A percentile compares a stretch with the other conserved stretches of the same genome.
Conservation (phyloP, 1,284 basidiomycete species). For the Cryptococcus wingfieldii region DNA sequence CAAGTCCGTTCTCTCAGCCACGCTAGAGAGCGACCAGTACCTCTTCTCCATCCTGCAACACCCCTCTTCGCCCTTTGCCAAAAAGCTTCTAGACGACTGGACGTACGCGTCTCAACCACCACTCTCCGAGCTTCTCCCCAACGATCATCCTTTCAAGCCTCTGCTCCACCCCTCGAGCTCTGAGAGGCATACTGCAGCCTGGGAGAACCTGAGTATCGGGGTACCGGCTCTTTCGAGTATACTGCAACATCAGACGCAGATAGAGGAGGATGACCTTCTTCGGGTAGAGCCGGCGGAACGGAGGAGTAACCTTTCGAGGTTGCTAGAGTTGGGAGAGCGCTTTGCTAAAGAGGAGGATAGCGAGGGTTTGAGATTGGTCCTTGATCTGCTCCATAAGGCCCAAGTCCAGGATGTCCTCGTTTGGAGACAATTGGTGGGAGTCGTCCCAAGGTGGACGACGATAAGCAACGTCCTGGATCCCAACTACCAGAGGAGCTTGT, state of each 20-base stretch:
- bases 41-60: neutral
- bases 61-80: neutral
- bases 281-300: constrained; percentile 6
- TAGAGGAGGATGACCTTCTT: constrained; percentile 10
- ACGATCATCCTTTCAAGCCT: constrained; percentile 7
- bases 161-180: constrained; percentile 1
- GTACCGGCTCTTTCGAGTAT: constrained; percentile 4
- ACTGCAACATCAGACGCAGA: neutral
- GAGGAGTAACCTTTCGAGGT: constrained; percentile 15
- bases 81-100: constrained; percentile 2
- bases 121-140: constrained; percentile 4
- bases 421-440: constrained; percentile 5
- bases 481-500: neutral
- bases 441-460: constrained; percentile 9
- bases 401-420: neutral
- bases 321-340: constrained; percentile 10
- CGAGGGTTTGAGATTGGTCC: constrained; percentile 6
- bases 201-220: constrained; percentile 13
- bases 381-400: constrained; percentile 17
- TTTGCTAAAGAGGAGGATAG: constrained; percentile 1
- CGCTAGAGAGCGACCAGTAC: neutral
- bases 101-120: constrained; percentile 12
- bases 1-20: neutral
- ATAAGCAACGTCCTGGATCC: neutral
- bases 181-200: constrained; percentile 7